phyloP scores from a whole-genome alignment of 2,329 filamentous ascomycete species.

The Aureobasidium melanogenum region DNA sequence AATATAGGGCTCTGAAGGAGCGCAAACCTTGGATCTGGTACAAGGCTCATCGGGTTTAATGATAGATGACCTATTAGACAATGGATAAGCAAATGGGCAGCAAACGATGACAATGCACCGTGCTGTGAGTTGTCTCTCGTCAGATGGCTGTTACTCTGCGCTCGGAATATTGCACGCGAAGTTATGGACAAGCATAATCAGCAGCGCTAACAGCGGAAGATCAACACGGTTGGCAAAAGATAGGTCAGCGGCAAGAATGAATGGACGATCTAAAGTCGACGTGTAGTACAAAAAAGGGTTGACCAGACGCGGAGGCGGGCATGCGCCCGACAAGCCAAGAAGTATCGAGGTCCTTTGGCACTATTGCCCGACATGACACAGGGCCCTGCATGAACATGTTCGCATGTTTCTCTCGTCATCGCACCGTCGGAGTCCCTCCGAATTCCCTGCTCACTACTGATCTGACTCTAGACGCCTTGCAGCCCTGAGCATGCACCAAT shows the following conservation, averaged over 20 bases:
- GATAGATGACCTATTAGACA: neutral
- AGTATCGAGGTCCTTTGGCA: neutral
- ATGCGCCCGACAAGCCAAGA: slow-evolving; percentile 1
- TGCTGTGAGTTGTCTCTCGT: neutral
- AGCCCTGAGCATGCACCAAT: slow-evolving; percentile 18
- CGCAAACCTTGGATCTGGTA: too few species aligned
- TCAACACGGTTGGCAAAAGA: neutral
- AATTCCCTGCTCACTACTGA: neutral
- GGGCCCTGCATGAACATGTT: neutral
- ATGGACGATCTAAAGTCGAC: neutral
- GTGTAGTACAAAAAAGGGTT: neutral
- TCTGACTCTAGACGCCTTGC: neutral
- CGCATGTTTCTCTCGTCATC: neutral
- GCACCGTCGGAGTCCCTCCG: neutral
- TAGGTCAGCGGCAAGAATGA: neutral
- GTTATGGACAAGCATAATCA: neutral
- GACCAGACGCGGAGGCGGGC: neutral
- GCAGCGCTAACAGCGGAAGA: neutral
- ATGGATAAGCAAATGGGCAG: neutral
- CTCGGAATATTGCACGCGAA: neutral
- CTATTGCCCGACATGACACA: neutral
- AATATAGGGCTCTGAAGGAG: neutral
- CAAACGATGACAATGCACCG: neutral
- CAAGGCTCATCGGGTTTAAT: neutral
- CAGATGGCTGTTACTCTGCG: neutral